These are phyloP conservation scores for Paracorniculantispora psalliotae DNA, from an alignment of 2,329 filamentous ascomycete species.

Conservation along the genomic window DNA sequence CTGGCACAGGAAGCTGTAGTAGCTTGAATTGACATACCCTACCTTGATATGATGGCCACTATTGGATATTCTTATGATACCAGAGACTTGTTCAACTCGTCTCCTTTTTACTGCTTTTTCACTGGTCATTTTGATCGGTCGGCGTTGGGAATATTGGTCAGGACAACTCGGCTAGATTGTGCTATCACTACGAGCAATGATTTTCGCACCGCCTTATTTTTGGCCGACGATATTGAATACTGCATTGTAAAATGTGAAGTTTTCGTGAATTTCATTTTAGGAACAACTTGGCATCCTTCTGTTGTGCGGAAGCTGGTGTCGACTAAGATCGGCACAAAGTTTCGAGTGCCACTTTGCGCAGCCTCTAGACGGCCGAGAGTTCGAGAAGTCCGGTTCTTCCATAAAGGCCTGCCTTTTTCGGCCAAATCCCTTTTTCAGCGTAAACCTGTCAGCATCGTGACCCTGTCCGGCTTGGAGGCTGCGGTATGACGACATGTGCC, in stretches of 20 bases:
- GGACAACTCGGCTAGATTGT: neutral
- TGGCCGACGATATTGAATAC: neutral
- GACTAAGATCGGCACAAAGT: no score
- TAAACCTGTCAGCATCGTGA: neutral
- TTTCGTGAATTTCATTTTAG: neutral
- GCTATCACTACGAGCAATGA: neutral
- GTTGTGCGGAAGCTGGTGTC: no score
- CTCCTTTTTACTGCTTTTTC: neutral
- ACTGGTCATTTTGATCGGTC: neutral
- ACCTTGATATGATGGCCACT: conserved; percentile 13
- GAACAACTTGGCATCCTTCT: no score
- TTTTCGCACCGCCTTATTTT: neutral
- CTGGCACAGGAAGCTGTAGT: conserved; percentile 9
- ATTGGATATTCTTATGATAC: conserved; percentile 10
- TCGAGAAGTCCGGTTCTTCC: no score
- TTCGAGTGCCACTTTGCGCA: no score
- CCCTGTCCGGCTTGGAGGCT: neutral
- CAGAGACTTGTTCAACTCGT: conserved; percentile 6
- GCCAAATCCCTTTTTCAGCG: neutral
- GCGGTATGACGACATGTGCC: conserved; percentile 6
- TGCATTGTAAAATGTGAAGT: neutral
- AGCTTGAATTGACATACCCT: conserved; percentile 15
- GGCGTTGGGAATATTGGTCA: neutral
- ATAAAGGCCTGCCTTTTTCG: neutral
- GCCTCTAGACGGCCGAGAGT: no score